Evolutionary conservation across 2,329 filamentous ascomycete genomes (phyloP).

Genomic region (Beauveria brongniartii): DNA sequence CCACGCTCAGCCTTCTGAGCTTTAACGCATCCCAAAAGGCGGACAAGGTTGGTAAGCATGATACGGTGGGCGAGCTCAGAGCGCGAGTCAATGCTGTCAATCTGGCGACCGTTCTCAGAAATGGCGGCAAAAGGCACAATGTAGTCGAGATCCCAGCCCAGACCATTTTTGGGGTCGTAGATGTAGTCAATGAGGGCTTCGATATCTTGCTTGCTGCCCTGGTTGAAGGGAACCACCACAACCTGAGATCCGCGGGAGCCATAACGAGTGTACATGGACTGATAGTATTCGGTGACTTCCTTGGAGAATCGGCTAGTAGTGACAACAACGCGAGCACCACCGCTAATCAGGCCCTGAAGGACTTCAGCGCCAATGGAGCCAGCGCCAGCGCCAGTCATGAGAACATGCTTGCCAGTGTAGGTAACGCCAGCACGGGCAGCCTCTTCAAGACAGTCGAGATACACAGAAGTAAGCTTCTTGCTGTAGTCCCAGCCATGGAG

Average conservation of each 20-base stretch:
- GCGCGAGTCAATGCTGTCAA: conserved; percentile 92
- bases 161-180: conserved; percentile 90
- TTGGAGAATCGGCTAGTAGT: conserved; percentile 95
- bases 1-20: conserved; percentile 77
- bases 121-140: conserved; percentile 96
- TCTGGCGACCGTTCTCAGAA: conserved; percentile 94
- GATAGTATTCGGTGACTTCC: conserved; percentile 98
- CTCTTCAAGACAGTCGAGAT: conserved; percentile 85
- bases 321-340: conserved; percentile 92
- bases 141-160: conserved; percentile 96
- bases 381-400: conserved; percentile 97
- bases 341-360: conserved; percentile 88
- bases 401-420: conserved; percentile 88
- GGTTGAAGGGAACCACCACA: conserved; percentile 97
- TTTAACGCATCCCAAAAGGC: conserved; percentile 86
- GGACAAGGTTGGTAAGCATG: conserved; percentile 95
- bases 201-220: conserved; percentile 96
- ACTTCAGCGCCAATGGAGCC: conserved; percentile 98
- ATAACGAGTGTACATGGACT: conserved; percentile 93
- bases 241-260: conserved; percentile 92
- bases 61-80: conserved; percentile 97
- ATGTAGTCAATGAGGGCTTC: conserved; percentile 93
- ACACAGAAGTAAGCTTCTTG: conserved; percentile 92
- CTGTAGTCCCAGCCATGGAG: conserved; percentile 98
- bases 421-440: conserved; percentile 81